Evolutionary conservation across 345 rosid species (phyloP), one percentile per base, ranked within the genome.

Genomic region (Stellera chamaejasme): DNA sequence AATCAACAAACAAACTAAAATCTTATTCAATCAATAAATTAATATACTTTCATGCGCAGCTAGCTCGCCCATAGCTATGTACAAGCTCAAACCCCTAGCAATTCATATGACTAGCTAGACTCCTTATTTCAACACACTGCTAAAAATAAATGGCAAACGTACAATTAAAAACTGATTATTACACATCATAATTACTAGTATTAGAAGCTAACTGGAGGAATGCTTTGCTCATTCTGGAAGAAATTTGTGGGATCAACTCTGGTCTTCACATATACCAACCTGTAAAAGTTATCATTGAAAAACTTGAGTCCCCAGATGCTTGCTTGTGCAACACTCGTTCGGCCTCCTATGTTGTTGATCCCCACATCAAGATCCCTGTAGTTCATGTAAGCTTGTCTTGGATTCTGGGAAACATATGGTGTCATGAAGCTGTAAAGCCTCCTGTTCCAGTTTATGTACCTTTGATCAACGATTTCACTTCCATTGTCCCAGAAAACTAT

Each of bases 341-440:
- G n/a, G 10, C 74, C 76, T 3, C 19, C 28, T 6, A 15, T 27
- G 2, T 53, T 65, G 43, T 79, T 70, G 10, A 2, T 46, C 83
- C 80, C 23, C 1, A 79, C 46, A 39, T 76, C 79, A 50, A 79
- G 72, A 58, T 79, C 84, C 43, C 78, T 69, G 5, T 71, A 79
- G 45, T 73, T 73, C 6, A 73, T 11, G 28, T 73, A 70, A 32
- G 81, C 79, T 14, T 27, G 55, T 62, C 75, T 36, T 2, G 84
- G 81, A 10, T 65, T 59, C 19, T 63, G 68, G 0, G 81, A 68
- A 48, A 76, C 81, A 43, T 63, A 71, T 0, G 70, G 69, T 62
- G 71, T 52, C 77, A 79, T 49, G 59, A 19, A 63, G 10, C 47
- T 32, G 16, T 73, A 66, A 1, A 76, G 65, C 52, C 50, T 53